These are phyloP conservation scores for Amphibolis antarctica DNA, from an alignment of 106 monocot genomes.

Conservation along the genomic window DNA sequence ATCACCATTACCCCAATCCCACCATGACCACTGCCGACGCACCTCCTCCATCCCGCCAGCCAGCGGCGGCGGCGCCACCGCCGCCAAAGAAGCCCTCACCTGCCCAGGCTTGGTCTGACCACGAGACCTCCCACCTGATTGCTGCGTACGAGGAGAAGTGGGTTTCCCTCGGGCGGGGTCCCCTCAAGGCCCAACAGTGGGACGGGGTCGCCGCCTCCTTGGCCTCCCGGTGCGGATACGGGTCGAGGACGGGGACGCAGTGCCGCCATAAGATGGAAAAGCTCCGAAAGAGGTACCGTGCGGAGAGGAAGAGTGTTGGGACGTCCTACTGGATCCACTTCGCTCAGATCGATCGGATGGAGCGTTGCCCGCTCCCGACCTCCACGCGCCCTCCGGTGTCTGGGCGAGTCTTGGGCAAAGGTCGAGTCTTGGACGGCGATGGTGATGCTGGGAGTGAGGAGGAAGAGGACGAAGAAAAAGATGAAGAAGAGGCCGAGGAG, in stretches of 20 bases:
- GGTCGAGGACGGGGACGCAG: constrained; percentile 13
- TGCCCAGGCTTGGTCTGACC: constrained; percentile 14
- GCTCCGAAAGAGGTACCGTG: constrained; percentile 13
- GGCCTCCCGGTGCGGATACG: constrained; percentile 7
- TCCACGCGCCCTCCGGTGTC: constrained; percentile 4
- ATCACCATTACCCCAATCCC: not conserved
- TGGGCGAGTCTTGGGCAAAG: not conserved
- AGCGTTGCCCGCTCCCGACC: constrained; percentile 9
- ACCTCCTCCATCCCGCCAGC: not conserved
- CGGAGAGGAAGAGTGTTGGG: not conserved
- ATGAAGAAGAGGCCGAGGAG: not conserved
- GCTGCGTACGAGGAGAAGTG: constrained; percentile 23
- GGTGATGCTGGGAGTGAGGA: not conserved
- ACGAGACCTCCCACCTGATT: constrained; percentile 16
- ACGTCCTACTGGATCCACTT: constrained; percentile 13
- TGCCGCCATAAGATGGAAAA: constrained; percentile 25
- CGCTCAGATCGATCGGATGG: constrained; percentile 16
- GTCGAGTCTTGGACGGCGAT: not conserved
- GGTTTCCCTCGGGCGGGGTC: constrained; percentile 15
- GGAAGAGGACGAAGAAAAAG: constrained; percentile 4
- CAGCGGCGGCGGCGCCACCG: constrained; percentile 6
- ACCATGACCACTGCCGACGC: not conserved
- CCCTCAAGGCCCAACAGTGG: constrained; percentile 24
- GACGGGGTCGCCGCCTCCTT: constrained; percentile 13
- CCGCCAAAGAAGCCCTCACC: constrained; percentile 1